These are phyloP conservation scores for Murraya koenigii DNA, from an alignment of 345 rosid species.

Conservation along the genomic window DNA sequence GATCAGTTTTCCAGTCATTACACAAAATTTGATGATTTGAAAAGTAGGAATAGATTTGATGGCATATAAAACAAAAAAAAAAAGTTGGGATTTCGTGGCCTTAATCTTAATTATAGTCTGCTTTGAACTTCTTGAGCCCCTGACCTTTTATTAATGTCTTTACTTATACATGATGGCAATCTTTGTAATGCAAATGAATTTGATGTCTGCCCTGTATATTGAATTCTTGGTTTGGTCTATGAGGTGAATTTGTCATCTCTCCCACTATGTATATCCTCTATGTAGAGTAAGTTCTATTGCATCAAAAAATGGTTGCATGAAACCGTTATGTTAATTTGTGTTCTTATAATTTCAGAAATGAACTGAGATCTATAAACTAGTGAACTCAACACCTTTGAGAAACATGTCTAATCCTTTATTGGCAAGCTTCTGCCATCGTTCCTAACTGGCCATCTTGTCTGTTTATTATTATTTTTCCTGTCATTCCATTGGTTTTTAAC, in stretches of 20 bases:
- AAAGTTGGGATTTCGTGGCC: background rate
- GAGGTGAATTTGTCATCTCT: background rate
- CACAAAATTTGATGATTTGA: background rate
- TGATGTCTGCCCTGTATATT: background rate
- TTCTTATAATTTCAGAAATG: background rate
- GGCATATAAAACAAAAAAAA: background rate
- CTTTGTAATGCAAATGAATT: background rate
- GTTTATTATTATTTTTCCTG: background rate
- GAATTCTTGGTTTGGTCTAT: background rate
- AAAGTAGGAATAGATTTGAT: background rate
- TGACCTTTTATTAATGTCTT: background rate
- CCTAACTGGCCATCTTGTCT: background rate
- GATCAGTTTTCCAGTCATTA: background rate
- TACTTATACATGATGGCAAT: background rate
- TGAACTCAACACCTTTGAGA: background rate
- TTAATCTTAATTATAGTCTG: background rate
- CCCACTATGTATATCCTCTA: background rate
- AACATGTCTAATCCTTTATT: background rate
- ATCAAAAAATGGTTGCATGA: background rate
- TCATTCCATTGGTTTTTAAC: background rate
- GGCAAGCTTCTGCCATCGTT: background rate
- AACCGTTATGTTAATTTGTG: background rate
- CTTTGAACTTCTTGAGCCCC: background rate
- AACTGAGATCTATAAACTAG: background rate
- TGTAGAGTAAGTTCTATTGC: background rate